A percentile compares a stretch with the other conserved stretches of the same genome.
Evolutionary conservation across 768 basidiomycete species (phyloP).

Genomic region (Russula ochroleuca): DNA sequence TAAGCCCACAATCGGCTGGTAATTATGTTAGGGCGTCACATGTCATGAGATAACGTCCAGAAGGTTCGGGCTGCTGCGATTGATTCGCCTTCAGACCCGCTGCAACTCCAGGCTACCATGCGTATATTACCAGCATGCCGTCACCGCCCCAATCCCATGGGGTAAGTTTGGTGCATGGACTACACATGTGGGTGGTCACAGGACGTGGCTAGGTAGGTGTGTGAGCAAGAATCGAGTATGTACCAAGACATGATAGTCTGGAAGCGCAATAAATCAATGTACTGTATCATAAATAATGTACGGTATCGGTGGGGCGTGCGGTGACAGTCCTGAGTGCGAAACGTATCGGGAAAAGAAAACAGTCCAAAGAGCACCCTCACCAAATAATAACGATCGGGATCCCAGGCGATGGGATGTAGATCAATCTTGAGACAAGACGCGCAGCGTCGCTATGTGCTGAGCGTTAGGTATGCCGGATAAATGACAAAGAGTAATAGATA

Average conservation of each 20-base stretch:
- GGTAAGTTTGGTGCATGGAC: constrained; percentile 19
- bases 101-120: constrained; percentile 6
- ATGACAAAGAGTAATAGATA: neutral
- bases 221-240: constrained; percentile 12
- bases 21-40: constrained; percentile 14
- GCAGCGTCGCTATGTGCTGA: constrained; percentile 1
- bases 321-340: constrained; percentile 17
- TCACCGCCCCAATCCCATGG: constrained; percentile 13
- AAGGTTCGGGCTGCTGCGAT: constrained; percentile 3
- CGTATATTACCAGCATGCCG: constrained; percentile 16
- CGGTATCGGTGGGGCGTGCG: constrained; percentile 24
- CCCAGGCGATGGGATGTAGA: constrained; percentile 3
- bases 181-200: constrained; percentile 19
- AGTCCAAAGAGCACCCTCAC: constrained; percentile 19
- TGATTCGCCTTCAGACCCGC: constrained; percentile 13
- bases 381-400: constrained; percentile 1
- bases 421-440: constrained; percentile 8
- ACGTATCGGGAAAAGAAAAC: constrained; percentile 15
- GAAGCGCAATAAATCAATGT: constrained; percentile 24
- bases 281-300: constrained; percentile 21
- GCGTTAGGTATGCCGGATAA: neutral
- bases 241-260: constrained; percentile 8
- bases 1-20: neutral
- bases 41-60: constrained; percentile 3
- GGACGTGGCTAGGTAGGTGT: neutral